phyloP scores from a whole-genome alignment of 352 stramenopile genomes.

The Globisporangium nunn region DNA sequence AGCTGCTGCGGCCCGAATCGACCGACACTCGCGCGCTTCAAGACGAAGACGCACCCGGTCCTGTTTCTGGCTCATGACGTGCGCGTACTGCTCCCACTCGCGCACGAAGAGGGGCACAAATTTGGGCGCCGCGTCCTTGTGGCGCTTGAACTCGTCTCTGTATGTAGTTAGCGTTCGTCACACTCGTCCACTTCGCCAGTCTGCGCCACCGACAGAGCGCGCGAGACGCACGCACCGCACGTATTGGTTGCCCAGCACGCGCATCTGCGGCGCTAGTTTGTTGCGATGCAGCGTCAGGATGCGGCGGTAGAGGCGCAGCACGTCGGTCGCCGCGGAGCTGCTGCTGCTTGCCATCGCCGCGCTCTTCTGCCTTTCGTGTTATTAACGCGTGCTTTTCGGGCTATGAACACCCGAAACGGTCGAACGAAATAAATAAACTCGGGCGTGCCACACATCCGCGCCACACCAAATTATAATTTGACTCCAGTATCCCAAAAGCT shows the following conservation, averaged over 20 bases:
- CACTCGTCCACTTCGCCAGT: too few species aligned
- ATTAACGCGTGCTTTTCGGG: too few species aligned
- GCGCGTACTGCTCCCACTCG: conserved; percentile 75
- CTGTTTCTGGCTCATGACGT: conserved; percentile 39
- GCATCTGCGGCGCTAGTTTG: conserved; percentile 77
- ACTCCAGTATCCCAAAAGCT: neutral
- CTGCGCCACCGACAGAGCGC: neutral
- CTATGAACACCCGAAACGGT: neutral
- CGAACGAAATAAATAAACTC: neutral
- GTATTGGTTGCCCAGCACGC: conserved; percentile 77
- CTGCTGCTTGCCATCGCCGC: too few species aligned
- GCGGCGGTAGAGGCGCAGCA: conserved; percentile 64
- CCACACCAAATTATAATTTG: neutral
- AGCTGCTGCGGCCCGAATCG: too few species aligned
- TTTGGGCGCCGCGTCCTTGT: conserved; percentile 69
- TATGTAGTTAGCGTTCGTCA: too few species aligned
- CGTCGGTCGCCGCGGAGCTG: conserved; percentile 24
- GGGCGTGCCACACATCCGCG: neutral
- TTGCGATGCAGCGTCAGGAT: conserved; percentile 72
- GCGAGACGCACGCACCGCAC: conserved; percentile 31
- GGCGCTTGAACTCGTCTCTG: conserved; percentile 79
- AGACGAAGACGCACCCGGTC: conserved; percentile 26
- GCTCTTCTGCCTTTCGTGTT: too few species aligned
- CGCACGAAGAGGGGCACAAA: conserved; percentile 71
- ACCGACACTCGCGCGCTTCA: too few species aligned